phyloP scores from a whole-genome alignment of 1,139 yeast genomes.

The Geotrichum macrosporum region DNA sequence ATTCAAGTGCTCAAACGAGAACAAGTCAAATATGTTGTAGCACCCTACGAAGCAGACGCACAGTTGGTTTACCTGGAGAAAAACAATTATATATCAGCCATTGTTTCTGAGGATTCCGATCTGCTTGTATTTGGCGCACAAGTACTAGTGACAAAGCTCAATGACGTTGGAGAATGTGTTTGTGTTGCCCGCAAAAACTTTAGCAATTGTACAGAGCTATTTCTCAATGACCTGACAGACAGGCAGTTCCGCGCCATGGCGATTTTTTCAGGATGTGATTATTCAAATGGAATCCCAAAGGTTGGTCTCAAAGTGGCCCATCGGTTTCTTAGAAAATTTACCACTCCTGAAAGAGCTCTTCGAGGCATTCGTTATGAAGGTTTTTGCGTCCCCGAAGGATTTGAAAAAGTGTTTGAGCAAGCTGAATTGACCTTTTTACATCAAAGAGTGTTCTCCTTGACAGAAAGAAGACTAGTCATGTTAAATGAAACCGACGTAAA shows the following conservation, averaged over 20 bases:
- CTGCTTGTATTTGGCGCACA: slow-evolving; percentile 82
- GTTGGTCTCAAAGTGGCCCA: slow-evolving; percentile 81
- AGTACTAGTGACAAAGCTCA: slow-evolving; percentile 68
- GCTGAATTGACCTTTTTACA: slow-evolving; percentile 81
- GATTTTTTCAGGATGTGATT: slow-evolving; percentile 91
- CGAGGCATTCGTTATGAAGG: slow-evolving; percentile 60
- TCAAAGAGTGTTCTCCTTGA: slow-evolving; percentile 82
- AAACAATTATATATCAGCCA: slow-evolving; percentile 71
- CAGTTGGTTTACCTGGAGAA: slow-evolving; percentile 90
- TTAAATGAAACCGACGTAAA: slow-evolving; percentile 51
- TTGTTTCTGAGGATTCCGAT: slow-evolving; percentile 93
- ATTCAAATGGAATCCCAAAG: slow-evolving; percentile 78
- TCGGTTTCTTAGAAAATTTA: slow-evolving; percentile 50
- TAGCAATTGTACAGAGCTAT: slow-evolving; percentile 40
- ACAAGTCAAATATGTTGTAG: slow-evolving; percentile 71
- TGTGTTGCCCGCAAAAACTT: slow-evolving; percentile 52
- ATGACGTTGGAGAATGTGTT: slow-evolving; percentile 67
- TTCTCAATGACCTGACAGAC: slow-evolving; percentile 45
- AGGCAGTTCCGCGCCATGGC: slow-evolving; percentile 73
- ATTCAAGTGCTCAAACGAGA: slow-evolving; percentile 63
- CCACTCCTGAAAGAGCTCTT: slow-evolving; percentile 52
- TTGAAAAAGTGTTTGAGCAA: slow-evolving; percentile 54
- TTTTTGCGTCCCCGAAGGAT: slow-evolving; percentile 50
- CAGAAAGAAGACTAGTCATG: slow-evolving; percentile 46
- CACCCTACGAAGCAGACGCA: slow-evolving; percentile 98